Evolutionary conservation across 2,329 filamentous ascomycete species (phyloP).

Genomic region (Alternaria triticimaculans): DNA sequence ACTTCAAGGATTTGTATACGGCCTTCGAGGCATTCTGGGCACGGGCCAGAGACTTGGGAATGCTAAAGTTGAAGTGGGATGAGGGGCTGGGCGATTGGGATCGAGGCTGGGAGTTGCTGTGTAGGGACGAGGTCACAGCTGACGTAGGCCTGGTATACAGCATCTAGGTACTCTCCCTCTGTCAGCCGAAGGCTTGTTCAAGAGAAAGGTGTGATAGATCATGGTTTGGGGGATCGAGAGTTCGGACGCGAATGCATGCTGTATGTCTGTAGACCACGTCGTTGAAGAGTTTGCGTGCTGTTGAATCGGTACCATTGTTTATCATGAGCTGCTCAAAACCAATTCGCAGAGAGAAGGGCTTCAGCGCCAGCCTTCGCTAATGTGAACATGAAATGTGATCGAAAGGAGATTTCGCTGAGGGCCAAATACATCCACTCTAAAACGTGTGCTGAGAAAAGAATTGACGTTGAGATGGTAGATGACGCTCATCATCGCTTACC

Average conservation of each 20-base stretch:
- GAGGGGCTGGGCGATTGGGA: slow-evolving; percentile 30
- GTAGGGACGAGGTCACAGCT: slow-evolving; percentile 27
- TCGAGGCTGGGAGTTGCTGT: slow-evolving; percentile 32
- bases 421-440: neutral
- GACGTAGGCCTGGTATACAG: slow-evolving; percentile 25
- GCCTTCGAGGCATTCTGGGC: neutral
- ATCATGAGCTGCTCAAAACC: neutral
- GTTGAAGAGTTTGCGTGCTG: neutral
- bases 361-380: neutral
- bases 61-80: slow-evolving; percentile 28
- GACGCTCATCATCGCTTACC: slow-evolving; percentile 31
- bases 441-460: slow-evolving; percentile 1
- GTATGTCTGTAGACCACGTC: neutral
- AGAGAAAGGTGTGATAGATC: neutral
- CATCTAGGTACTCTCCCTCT: neutral
- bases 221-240: neutral
- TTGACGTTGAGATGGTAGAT: neutral
- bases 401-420: neutral
- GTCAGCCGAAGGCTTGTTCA: neutral
- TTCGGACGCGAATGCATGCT: neutral
- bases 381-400: neutral
- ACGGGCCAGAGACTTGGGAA: slow-evolving; percentile 9
- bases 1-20: slow-evolving; percentile 23
- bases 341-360: neutral
- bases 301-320: neutral